Conservation (phyloP, 768 basidiomycete genomes). For the Floccularia luteovirens region DNA sequence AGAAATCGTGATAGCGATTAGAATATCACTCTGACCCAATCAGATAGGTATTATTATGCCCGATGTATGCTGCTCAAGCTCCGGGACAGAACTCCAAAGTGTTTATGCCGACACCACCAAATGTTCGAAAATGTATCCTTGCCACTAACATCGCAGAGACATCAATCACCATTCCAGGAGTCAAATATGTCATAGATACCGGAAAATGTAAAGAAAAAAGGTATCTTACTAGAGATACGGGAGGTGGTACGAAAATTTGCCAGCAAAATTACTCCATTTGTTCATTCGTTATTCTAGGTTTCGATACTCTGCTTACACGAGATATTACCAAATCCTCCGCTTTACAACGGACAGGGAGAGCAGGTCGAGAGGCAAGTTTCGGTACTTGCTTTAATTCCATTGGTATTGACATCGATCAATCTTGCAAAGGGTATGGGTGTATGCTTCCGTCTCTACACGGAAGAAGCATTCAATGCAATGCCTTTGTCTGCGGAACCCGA, state of each 20-base stretch:
- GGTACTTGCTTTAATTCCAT: no score
- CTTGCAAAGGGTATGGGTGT: constrained; percentile 57
- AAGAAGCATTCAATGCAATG: constrained; percentile 66
- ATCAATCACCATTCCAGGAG: constrained; percentile 93
- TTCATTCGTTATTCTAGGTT: constrained; percentile 38
- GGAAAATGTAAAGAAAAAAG: constrained; percentile 95
- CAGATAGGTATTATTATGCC: constrained; percentile 58
- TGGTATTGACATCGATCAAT: no score
- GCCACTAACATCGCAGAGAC: constrained; percentile 99
- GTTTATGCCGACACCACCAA: constrained; percentile 57
- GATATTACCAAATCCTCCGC: constrained; percentile 89
- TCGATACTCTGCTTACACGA: constrained; percentile 79
- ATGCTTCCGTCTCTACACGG: constrained; percentile 92
- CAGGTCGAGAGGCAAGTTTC: constrained; percentile 76
- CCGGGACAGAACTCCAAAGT: constrained; percentile 71
- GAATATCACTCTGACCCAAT: not conserved
- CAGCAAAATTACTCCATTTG: not conserved
- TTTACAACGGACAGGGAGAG: constrained; percentile 91
- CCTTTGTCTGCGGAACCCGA: constrained; percentile 71
- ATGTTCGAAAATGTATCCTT: constrained; percentile 84
- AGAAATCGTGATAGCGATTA: constrained; percentile 33
- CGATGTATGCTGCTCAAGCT: constrained; percentile 85
- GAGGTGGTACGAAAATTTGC: constrained; percentile 43
- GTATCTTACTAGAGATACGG: constrained; percentile 61
- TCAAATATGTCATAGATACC: constrained; percentile 93